Base-by-base conservation (phyloP, 345 rosid genomes). In the Gossypium stocksii region DNA sequence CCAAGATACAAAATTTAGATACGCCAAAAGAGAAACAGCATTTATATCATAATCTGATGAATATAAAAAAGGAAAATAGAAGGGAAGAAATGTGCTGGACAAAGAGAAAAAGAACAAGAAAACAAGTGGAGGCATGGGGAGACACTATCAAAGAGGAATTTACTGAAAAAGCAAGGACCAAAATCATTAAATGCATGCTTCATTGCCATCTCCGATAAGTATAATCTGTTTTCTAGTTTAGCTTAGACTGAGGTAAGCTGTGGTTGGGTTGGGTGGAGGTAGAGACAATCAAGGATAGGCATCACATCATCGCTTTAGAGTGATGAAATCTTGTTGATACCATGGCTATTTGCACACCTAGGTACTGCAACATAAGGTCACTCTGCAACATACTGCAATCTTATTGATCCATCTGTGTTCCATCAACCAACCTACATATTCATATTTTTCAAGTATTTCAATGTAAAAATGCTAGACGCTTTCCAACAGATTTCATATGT, bases 251-350 rank as follows among this genome's bases (percentile, higher is more conserved):
- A 65, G 52, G 7, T 29, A 61, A 29, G n/a, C 27, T 25, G n/a
- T 14, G 34, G 65, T 60, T 60, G 41, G 41, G 7, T 25, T 6
- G 65, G 43, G 43, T 29, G 4, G 43, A 4, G 22, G 66, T 8
- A 52, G 13, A 9, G 13, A 29, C 13, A 2, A 38, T 9, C 67
- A 9, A 9, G 23, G 67, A 62, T 29, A 63, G 38, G 67, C 14
- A 63, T 63, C 67, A 63, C 13, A 7, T 1, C 67, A 63, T 15
- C 12, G 0, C 34, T 29, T 61, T 61, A 61, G 66, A 61, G 11
- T 61, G 20, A 61, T 63, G 22, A 63, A 7, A 61, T 61, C 22
- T 29, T 61, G 66, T 61, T 61, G 66, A 61, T 61, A 27, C 19
- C 66, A 61, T 61, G 45, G 12, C 7, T 61, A 8, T 61, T 60